phyloP scores from a whole-genome alignment of 345 rosid species.

The Eucalyptus urophylla region DNA sequence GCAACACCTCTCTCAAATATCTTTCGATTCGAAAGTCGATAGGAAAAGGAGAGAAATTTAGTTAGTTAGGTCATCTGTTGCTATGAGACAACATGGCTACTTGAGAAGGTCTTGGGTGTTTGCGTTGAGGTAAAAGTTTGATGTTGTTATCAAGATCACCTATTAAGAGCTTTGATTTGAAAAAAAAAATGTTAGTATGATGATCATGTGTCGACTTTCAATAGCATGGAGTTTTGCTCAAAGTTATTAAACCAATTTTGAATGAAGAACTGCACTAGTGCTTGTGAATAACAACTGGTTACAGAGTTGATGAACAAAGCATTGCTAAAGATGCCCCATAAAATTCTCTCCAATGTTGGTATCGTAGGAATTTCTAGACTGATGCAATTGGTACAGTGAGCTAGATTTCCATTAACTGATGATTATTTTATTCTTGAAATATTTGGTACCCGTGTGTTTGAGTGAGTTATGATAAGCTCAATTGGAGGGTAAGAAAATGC shows the following conservation, averaged over 20 bases:
- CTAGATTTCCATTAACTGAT: not conserved
- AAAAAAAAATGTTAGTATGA: not conserved
- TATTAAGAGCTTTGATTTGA: not conserved
- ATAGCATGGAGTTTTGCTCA: not conserved
- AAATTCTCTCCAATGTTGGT: not conserved
- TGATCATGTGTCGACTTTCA: not conserved
- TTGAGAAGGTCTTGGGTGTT: not conserved
- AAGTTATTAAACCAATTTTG: accelerated
- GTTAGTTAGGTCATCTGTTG: not conserved
- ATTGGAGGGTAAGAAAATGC: not conserved
- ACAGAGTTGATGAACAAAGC: no score
- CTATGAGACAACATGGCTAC: not conserved
- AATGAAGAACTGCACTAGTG: not conserved
- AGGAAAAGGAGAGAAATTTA: not conserved
- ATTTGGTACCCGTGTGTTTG: not conserved
- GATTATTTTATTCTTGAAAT: not conserved
- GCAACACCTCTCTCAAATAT: not conserved
- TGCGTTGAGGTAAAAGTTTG: not conserved
- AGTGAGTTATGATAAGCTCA: not conserved
- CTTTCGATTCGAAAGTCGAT: not conserved
- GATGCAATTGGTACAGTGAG: not conserved
- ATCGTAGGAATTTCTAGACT: accelerated
- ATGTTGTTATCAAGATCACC: not conserved
- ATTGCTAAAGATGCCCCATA: not conserved
- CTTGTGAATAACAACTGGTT: no score